A percentile compares a stretch with the other conserved stretches of the same genome.
phyloP scores from a whole-genome alignment of 352 stramenopile genomes.

The Phytopythium montanum region DNA sequence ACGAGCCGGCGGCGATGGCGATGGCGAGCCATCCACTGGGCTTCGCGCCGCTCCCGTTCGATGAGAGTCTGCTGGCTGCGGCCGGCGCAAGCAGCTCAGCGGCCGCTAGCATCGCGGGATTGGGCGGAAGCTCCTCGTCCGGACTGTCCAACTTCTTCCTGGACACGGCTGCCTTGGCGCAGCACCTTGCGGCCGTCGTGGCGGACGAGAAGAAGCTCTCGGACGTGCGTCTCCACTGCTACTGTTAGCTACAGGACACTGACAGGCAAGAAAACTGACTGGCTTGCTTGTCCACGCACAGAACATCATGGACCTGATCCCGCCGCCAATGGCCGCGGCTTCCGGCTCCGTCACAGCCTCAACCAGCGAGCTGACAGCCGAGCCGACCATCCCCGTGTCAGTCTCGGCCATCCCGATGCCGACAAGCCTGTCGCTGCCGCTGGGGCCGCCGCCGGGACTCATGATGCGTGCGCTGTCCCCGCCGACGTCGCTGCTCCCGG shows the following conservation, averaged over 20 bases:
- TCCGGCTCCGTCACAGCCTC: constrained; percentile 6
- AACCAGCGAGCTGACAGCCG: constrained; percentile 3
- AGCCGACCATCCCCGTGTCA: not conserved
- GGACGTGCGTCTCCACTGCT: constrained; percentile 36
- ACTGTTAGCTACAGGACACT: not conserved
- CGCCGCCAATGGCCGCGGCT: constrained; percentile 26
- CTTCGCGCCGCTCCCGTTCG: constrained; percentile 46
- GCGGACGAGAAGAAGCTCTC: constrained; percentile 79
- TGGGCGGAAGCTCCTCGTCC: constrained; percentile 17
- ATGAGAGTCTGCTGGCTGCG: constrained; percentile 48
- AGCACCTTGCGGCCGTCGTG: constrained; percentile 65
- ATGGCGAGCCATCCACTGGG: constrained; percentile 7
- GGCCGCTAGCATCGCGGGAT: not conserved
- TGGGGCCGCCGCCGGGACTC: constrained; percentile 53
- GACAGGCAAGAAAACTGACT: not conserved
- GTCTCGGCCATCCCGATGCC: constrained; percentile 7
- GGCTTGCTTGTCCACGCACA: constrained; percentile 16
- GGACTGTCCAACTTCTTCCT: constrained; percentile 49
- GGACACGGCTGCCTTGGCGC: constrained; percentile 42
- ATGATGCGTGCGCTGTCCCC: constrained; percentile 76
- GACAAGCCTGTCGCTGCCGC: constrained; percentile 43
- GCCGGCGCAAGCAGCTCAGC: constrained; percentile 13
- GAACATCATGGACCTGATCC: constrained; percentile 81
- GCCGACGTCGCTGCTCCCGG: constrained; percentile 59
- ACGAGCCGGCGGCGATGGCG: constrained; percentile 1